Evolutionary conservation across 495 filamentous ascomycete genomes (phyloP).

Genomic region (Lentithecium fluviatile): DNA sequence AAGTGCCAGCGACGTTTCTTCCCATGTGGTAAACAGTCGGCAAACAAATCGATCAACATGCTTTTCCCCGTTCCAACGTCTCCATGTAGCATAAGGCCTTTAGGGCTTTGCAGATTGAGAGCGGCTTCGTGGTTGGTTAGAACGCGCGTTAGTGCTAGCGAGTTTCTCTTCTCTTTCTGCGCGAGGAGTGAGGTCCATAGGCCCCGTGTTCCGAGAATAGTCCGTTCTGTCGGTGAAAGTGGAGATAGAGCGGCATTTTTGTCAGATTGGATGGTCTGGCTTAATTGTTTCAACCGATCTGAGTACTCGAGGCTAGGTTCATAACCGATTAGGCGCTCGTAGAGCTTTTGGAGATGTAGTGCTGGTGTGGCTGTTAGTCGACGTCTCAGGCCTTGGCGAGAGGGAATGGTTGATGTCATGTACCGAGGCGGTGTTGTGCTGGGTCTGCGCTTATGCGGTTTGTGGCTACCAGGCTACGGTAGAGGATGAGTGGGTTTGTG

Average conservation of each 20-base stretch:
- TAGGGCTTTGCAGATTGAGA: conserved; percentile 59
- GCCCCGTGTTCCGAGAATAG: conserved; percentile 5
- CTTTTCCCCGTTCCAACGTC: conserved; percentile 72
- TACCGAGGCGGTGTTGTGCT: conserved; percentile 59
- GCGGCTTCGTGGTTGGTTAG: conserved; percentile 64
- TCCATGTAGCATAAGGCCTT: conserved; percentile 65
- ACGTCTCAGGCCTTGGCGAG: conserved; percentile 9
- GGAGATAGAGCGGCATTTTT: conserved; percentile 2
- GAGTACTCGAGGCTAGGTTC: conserved; percentile 62
- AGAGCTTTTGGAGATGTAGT: conserved; percentile 67
- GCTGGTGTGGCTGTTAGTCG: conserved; percentile 39
- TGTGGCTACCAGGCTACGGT: conserved; percentile 60
- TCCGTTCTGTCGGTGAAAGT: background rate
- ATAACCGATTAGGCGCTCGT: conserved; percentile 66
- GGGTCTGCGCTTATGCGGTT: conserved; percentile 60
- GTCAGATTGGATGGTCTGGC: conserved; percentile 43
- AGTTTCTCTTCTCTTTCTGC: conserved; percentile 47
- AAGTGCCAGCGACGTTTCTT: conserved; percentile 72
- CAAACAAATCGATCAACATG: conserved; percentile 69
- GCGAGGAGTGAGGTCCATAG: conserved; percentile 42
- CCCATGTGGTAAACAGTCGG: conserved; percentile 62
- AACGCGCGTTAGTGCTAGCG: conserved; percentile 58
- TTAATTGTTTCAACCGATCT: conserved; percentile 53
- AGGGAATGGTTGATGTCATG: conserved; percentile 28
- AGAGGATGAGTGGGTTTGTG: conserved; percentile 70